Conservation (phyloP, 2,329 filamentous ascomycete species). For the Mycosphaerella arachidis region DNA sequence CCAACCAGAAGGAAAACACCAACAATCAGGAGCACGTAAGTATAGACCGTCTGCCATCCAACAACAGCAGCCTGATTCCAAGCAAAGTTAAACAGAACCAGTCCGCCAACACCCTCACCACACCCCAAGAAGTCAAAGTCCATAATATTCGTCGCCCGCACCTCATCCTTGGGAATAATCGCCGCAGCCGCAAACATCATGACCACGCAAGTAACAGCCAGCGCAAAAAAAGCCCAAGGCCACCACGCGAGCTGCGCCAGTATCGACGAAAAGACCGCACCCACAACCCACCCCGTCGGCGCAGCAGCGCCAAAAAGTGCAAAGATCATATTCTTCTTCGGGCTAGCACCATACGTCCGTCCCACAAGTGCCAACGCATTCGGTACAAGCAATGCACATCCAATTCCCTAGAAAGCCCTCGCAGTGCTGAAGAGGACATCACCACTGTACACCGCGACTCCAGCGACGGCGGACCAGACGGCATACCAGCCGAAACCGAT, state of each 20-base stretch:
- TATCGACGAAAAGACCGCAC: conserved; percentile 29
- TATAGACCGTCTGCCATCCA: conserved; percentile 26
- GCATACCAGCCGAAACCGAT: conserved; percentile 37
- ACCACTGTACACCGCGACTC: conserved; percentile 34
- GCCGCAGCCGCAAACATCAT: conserved; percentile 15
- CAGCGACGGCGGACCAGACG: conserved; percentile 37
- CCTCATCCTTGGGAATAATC: conserved; percentile 19
- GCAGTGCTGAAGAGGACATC: conserved; percentile 34
- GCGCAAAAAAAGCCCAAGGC: conserved; percentile 27
- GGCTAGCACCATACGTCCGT: conserved; percentile 28
- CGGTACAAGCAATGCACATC: conserved; percentile 32
- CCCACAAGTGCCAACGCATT: conserved; percentile 35
- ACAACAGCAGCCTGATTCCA: conserved; percentile 29
- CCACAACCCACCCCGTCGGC: conserved; percentile 32
- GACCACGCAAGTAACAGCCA: conserved; percentile 20
- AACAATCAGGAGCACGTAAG: conserved; percentile 25
- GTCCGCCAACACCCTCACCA: conserved; percentile 25
- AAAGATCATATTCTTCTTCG: conserved; percentile 36
- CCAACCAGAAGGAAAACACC: conserved; percentile 22
- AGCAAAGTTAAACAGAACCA: conserved; percentile 30
- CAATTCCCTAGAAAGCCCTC: conserved; percentile 37
- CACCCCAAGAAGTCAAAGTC: conserved; percentile 26
- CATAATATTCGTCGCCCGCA: conserved; percentile 4
- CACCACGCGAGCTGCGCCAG: conserved; percentile 30
- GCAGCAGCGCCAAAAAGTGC: conserved; percentile 34